Conservation (phyloP, 2,329 filamentous ascomycete species). For the Tolypocladium album region DNA sequence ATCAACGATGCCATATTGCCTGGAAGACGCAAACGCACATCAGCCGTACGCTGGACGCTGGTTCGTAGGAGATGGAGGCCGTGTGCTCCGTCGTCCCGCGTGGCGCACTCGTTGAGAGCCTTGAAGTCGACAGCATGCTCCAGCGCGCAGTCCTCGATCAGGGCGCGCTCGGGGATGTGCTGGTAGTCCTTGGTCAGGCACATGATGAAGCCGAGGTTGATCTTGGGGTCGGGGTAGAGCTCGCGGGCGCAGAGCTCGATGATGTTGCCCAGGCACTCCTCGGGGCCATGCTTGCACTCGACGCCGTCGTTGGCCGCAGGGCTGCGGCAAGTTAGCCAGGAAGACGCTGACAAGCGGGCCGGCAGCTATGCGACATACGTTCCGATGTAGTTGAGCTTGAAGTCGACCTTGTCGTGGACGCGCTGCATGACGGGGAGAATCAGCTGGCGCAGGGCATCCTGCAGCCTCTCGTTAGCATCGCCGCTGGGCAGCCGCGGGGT, state of each 20-base stretch:
- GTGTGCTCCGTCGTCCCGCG: constrained; percentile 61
- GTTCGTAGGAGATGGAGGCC: constrained; percentile 56
- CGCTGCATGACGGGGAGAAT: constrained; percentile 80
- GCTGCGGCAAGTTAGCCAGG: constrained; percentile 23
- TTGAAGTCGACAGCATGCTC: constrained; percentile 84
- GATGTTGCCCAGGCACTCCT: constrained; percentile 88
- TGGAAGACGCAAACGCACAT: constrained; percentile 28
- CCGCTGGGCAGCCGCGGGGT: background rate
- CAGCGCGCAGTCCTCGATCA: constrained; percentile 79
- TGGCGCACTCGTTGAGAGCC: constrained; percentile 71
- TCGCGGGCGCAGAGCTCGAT: constrained; percentile 82
- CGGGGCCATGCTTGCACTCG: constrained; percentile 77
- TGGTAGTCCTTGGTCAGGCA: constrained; percentile 70
- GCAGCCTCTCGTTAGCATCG: background rate
- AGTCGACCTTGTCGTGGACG: constrained; percentile 76
- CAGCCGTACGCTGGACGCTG: constrained; percentile 53
- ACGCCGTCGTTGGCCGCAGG: constrained; percentile 72
- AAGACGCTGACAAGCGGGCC: background rate
- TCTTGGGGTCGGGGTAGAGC: constrained; percentile 76
- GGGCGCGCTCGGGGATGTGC: constrained; percentile 64
- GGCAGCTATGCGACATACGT: constrained; percentile 36
- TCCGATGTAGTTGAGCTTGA: constrained; percentile 84
- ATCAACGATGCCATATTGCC: background rate
- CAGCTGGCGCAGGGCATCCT: constrained; percentile 69
- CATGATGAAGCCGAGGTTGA: constrained; percentile 85